Conservation (phyloP, 805 yeast species). For the Candida glaebosa region DNA sequence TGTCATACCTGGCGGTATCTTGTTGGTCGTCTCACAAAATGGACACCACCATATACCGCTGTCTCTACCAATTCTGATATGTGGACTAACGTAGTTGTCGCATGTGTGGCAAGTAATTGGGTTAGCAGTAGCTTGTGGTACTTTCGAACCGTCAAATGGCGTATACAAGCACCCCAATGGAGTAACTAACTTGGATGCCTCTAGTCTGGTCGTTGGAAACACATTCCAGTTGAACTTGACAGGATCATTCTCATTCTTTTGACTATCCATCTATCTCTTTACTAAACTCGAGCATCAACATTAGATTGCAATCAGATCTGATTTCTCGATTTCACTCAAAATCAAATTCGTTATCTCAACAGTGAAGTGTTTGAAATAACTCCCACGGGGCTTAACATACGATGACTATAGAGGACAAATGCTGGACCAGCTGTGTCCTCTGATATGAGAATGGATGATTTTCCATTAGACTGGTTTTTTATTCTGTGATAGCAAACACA, state of each 20-base stretch:
- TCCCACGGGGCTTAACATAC: too few relatives aligned
- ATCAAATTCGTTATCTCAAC: too few relatives aligned
- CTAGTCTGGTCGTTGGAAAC: constrained; percentile 37
- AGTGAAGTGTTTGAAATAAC: too few relatives aligned
- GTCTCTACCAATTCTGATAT: constrained; percentile 24
- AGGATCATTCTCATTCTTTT: neutral
- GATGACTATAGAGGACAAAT: too few relatives aligned
- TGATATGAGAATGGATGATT: too few relatives aligned
- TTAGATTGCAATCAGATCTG: too few relatives aligned
- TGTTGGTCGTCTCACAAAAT: constrained; percentile 23
- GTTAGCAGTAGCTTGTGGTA: constrained; percentile 6
- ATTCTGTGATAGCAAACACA: too few relatives aligned
- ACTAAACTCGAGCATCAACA: neutral
- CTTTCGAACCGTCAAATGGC: constrained; percentile 14
- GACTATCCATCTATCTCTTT: neutral
- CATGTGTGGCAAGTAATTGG: constrained; percentile 28
- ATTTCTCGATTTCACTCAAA: too few relatives aligned
- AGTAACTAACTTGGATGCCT: constrained; percentile 26
- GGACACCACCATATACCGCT: constrained; percentile 40
- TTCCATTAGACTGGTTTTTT: too few relatives aligned
- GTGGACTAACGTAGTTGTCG: constrained; percentile 24
- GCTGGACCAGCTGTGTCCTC: too few relatives aligned
- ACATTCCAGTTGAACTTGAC: constrained; percentile 63
- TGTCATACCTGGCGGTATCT: constrained; percentile 17
- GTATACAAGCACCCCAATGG: constrained; percentile 37